Conservation (phyloP, 1,139 yeast genomes). For the Spathaspora jeffriesii region DNA sequence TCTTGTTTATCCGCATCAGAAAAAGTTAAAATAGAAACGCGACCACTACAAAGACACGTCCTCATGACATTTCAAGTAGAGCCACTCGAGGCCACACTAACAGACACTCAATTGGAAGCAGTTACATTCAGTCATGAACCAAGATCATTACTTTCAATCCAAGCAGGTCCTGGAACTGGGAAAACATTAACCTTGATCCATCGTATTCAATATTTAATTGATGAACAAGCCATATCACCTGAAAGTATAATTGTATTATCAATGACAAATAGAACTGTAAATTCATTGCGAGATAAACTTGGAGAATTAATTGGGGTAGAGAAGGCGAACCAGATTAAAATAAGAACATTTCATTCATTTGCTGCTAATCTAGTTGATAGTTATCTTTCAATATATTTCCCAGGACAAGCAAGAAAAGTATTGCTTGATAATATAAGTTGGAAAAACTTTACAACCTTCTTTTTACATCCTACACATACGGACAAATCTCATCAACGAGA, state of each 20-base stretch:
- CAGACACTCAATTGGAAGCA: constrained; percentile 9
- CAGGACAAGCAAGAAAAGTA: constrained; percentile 24
- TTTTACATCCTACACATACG: constrained; percentile 1
- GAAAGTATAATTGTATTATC: constrained; percentile 61
- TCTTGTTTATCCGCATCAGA: no score
- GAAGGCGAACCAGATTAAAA: constrained; percentile 32
- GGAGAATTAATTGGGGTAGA: constrained; percentile 22
- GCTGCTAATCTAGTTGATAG: constrained; percentile 51
- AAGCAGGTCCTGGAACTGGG: constrained; percentile 81
- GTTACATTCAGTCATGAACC: constrained; percentile 12
- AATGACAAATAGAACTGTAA: constrained; percentile 71
- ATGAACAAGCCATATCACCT: constrained; percentile 41
- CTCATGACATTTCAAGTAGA: background rate
- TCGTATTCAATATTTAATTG: constrained; percentile 51
- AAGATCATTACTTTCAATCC: constrained; percentile 40
- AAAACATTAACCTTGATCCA: constrained; percentile 64
- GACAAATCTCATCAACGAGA: constrained; percentile 15
- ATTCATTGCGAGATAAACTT: constrained; percentile 46
- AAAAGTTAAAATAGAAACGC: background rate
- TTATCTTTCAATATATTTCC: constrained; percentile 25
- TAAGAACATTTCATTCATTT: constrained; percentile 66
- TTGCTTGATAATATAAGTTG: constrained; percentile 56
- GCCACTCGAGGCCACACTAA: background rate
- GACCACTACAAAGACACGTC: background rate
- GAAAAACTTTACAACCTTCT: constrained; percentile 35